Evolutionary conservation across 306 rosid genomes (phyloP), one percentile per base, ranked within the genome.

Genomic region (Rubus idaeus): DNA sequence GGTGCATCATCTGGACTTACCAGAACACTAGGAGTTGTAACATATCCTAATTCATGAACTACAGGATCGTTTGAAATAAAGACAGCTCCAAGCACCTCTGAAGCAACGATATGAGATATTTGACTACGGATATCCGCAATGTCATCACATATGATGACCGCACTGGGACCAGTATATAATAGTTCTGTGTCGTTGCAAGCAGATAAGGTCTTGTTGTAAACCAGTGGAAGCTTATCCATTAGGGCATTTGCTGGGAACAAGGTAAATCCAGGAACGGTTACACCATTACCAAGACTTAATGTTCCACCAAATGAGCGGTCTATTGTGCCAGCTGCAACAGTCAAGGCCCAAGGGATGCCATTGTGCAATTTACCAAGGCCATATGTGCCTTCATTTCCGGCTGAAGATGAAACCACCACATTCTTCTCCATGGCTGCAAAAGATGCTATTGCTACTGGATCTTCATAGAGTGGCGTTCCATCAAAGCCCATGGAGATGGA

Each of bases 1-100:
- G 47, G 13, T 68, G 73, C 89, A 47, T 88, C 85, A 4, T 12
- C 58, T 16, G 89, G 81, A 63, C 55, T 72, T 42, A 86, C 77
- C 23, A 84, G 85, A 53, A 83, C 81, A 37, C 84, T 56, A 10
- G 92, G 92, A 26, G 73, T 49, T 39, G 57, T 11, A 17, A 84
- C 5, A 0, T 37, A 0, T n/a, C 81, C 82, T 10, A 55, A 21
- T 30, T 83, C 83, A 12, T 4, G 3, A 6, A 51, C 8, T 3
- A 0, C 0, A 5, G 80, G 47, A 40, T 60, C 37, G 3, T 50
- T 17, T 3, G 73, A 13, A 44, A 77, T 68, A n/a, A 84, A 67
- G 55, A 83, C 8, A 9, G 86, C 78, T 69, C 83, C 81, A 13
- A 53, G 4, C 26, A 79, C 60, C 49, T 72, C 58, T 21, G 78